Conservation (phyloP, 345 rosid genomes). For the Salix caprea region DNA sequence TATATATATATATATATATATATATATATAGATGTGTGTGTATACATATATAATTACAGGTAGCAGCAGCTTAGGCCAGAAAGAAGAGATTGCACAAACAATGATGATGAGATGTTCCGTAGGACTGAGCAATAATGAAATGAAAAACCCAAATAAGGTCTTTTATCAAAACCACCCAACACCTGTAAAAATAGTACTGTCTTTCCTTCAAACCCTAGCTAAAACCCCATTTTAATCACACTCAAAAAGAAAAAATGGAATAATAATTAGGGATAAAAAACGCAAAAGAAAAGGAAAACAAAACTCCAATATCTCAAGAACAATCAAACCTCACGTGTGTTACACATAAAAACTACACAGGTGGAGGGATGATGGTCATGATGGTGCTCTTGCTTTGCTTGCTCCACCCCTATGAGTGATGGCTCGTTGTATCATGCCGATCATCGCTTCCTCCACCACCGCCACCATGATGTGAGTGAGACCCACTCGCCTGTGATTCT, state of each 20-base stretch:
- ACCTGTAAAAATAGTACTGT: slow-evolving; percentile 25
- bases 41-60: neutral
- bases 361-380: slow-evolving; percentile 13
- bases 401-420: slow-evolving; percentile 31
- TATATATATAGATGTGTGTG: too few relatives aligned
- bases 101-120: slow-evolving; percentile 22
- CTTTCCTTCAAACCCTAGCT: slow-evolving; percentile 32
- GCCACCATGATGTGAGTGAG: slow-evolving; percentile 52
- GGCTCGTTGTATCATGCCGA: slow-evolving; percentile 53
- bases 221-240: slow-evolving; percentile 46
- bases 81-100: slow-evolving; percentile 18
- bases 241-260: slow-evolving; percentile 26
- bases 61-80: neutral
- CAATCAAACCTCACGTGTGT: slow-evolving; percentile 72
- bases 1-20: too few relatives aligned
- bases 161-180: slow-evolving; percentile 26
- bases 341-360: slow-evolving; percentile 54
- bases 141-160: slow-evolving; percentile 14
- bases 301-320: slow-evolving; percentile 47
- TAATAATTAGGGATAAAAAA: neutral
- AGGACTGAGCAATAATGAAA: neutral
- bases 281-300: slow-evolving; percentile 5
- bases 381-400: neutral
- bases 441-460: slow-evolving; percentile 48
- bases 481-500: slow-evolving; percentile 78